These are phyloP conservation scores for Stagonosporopsis rhizophila DNA, from an alignment of 2,329 filamentous ascomycete species.

Conservation along the genomic window DNA sequence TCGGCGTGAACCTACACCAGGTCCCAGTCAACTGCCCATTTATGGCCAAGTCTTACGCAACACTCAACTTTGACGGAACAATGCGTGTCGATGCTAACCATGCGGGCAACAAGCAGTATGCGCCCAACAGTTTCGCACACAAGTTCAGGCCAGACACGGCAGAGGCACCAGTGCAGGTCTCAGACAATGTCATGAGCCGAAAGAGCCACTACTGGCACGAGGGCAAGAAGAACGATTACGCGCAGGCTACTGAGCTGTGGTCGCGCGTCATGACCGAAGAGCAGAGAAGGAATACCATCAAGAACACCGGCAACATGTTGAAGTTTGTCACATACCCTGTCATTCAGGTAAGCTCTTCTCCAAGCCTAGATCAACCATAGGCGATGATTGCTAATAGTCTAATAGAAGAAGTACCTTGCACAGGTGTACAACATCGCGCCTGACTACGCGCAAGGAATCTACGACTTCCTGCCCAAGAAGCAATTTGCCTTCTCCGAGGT, in stretches of 20 bases:
- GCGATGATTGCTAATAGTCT: neutral
- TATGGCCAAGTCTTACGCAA: slow-evolving; percentile 56
- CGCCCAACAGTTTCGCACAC: slow-evolving; percentile 59
- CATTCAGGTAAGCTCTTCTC: slow-evolving; percentile 48
- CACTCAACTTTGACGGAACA: slow-evolving; percentile 59
- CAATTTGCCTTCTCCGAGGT: slow-evolving; percentile 57
- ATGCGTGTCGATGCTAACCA: slow-evolving; percentile 59
- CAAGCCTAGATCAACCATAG: neutral
- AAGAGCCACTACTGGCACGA: slow-evolving; percentile 64
- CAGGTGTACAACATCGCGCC: slow-evolving; percentile 60
- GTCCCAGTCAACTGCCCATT: slow-evolving; percentile 56
- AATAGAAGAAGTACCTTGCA: slow-evolving; percentile 58
- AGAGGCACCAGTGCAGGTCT: slow-evolving; percentile 59
- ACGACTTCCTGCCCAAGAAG: slow-evolving; percentile 54
- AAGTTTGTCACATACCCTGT: slow-evolving; percentile 53
- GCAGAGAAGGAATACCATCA: slow-evolving; percentile 55
- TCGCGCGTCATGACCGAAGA: slow-evolving; percentile 56
- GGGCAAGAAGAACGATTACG: slow-evolving; percentile 61
- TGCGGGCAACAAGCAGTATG: slow-evolving; percentile 59
- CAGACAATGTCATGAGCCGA: slow-evolving; percentile 58
- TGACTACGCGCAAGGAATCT: slow-evolving; percentile 58
- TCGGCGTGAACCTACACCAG: slow-evolving; percentile 62
- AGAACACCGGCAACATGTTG: slow-evolving; percentile 58
- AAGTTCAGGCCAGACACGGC: slow-evolving; percentile 61
- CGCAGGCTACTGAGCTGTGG: slow-evolving; percentile 60